phyloP scores from a whole-genome alignment of 768 basidiomycete genomes.

The Peribolospora baueri region DNA sequence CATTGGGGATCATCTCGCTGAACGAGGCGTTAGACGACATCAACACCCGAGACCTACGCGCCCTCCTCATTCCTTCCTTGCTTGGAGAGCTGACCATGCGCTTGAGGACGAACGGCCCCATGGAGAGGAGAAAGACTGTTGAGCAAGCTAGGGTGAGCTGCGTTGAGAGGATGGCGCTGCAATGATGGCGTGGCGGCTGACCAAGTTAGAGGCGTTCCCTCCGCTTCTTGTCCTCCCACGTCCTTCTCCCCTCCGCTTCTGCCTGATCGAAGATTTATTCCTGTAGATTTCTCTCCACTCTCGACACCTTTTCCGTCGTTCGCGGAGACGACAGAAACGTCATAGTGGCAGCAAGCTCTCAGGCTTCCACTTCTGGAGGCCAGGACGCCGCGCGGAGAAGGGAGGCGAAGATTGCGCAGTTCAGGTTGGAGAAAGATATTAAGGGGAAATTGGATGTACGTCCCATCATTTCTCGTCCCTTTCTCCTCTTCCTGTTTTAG shows the following conservation, averaged over 20 bases:
- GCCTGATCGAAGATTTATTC: constrained; percentile 6
- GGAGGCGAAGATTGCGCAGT: constrained; percentile 78
- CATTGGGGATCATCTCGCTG: constrained; percentile 49
- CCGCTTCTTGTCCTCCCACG: background rate
- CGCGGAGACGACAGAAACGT: constrained; percentile 32
- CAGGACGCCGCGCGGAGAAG: constrained; percentile 46
- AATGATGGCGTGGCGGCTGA: too few species aligned
- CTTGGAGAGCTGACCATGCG: constrained; percentile 41
- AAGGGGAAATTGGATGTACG: constrained; percentile 42
- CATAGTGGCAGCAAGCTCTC: constrained; percentile 6
- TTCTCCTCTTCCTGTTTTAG: background rate
- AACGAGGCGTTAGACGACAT: constrained; percentile 69
- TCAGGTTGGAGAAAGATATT: constrained; percentile 60
- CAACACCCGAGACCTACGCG: constrained; percentile 46
- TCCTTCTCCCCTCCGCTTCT: background rate
- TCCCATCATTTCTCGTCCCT: background rate
- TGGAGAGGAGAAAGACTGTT: constrained; percentile 35
- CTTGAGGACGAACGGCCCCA: constrained; percentile 30
- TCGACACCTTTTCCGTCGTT: constrained; percentile 41
- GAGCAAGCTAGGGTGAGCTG: constrained; percentile 33
- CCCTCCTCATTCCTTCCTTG: constrained; percentile 47
- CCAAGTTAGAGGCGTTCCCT: too few species aligned
- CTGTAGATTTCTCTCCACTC: constrained; percentile 7
- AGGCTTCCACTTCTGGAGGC: constrained; percentile 8
- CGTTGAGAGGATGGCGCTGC: background rate